Evolutionary conservation across 352 stramenopile genomes (phyloP), one percentile per base, ranked within the genome.

Genomic region (Phytophthora constricta): DNA sequence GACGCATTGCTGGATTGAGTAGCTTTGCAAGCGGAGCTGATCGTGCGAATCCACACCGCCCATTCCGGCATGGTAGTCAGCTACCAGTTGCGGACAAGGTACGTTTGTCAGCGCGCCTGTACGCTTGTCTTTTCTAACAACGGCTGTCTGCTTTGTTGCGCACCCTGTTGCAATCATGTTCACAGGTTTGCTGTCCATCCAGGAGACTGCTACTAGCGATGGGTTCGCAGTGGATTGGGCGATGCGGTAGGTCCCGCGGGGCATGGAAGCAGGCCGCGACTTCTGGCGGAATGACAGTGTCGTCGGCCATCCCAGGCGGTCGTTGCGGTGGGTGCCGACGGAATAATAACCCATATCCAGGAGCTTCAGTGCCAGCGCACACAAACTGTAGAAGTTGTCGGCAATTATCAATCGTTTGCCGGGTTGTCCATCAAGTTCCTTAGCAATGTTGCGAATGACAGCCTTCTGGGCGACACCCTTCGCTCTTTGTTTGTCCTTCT

Each of bases 301-400:
- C 7, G 7, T 3, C 4, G 49, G 49, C 31, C 20, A 57, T 1
- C 28, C 31, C 1, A 57, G 23, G 16, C 34, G 37, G 16, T 48
- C 51, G 14, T 47, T 58, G 16, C 49, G 49, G 45, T 57, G 27
- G 4, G 47, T 54, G 4, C 47, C 47, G 13, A 54, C 27, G 17
- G 39, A 31, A 11, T 46, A 57, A 13, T 33, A 57, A 0, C 31
- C 49, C 5, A 14, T 27, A 2, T 46, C 20, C 49, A 57, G 31
- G 17, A 45, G n/a, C 13, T 5, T 20, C n/a, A 57, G 16, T 4
- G 11, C 31, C 49, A 57, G 33, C 27, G 48, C 19, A 13, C 25
- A 16, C 16, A 49, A 41, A 4, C 41, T 46, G 59, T 59, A 65
- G 55, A 59, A 70, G 28, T 65, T 65, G 25, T 61, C 48, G 0